Evolutionary conservation across 768 basidiomycete genomes (phyloP), one percentile per base, ranked within the genome.

Genomic region (Psilocybe azurescens): DNA sequence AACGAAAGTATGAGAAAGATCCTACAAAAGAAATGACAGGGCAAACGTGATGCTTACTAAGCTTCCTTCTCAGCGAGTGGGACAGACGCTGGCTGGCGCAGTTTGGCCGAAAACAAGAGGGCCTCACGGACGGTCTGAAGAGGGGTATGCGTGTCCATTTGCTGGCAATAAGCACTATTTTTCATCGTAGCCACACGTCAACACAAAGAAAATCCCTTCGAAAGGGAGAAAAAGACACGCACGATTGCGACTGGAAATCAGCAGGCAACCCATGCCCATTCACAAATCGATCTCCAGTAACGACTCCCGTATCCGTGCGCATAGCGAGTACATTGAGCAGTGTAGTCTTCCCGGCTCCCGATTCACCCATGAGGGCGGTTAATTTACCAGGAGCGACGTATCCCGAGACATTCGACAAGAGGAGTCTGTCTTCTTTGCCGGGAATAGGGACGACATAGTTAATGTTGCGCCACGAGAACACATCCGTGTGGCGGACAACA

Each of bases 371-470:
- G 70, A 88, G 83, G 47, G 90, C 90, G 0, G 90, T 92, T 59
- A 95, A 75, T 59, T 86, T 93, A 2, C 94, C 94, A 2, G 93
- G 94, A 11, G 86, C 86, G 30, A 93, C 92, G 69, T 85, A 95
- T 0, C 94, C 93, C 24, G 88, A 90, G 13, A 95, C 81, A 44
- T 92, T 83, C 60, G 89, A 80, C 41, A 94, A 78, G 0, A 95
- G 78, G 32, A 72, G 75, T 50, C 86, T 77, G 36, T 78, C 73
- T 3, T 56, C 66, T 4, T 81, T 83, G 5, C 81, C 81, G 3
- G 75, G 62, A 18, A 89, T 80, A 2, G 85, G 84, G 0, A 95
- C 87, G 33, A 82, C 85, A 69, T 95, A 96, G 62, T 81, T 77
- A 53, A 94, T 64, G 60, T 87, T 78, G 60, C 88, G 81, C 92